Evolutionary conservation across 139 green algal genomes (phyloP).

Genomic region (Desmodesmus armatus): DNA sequence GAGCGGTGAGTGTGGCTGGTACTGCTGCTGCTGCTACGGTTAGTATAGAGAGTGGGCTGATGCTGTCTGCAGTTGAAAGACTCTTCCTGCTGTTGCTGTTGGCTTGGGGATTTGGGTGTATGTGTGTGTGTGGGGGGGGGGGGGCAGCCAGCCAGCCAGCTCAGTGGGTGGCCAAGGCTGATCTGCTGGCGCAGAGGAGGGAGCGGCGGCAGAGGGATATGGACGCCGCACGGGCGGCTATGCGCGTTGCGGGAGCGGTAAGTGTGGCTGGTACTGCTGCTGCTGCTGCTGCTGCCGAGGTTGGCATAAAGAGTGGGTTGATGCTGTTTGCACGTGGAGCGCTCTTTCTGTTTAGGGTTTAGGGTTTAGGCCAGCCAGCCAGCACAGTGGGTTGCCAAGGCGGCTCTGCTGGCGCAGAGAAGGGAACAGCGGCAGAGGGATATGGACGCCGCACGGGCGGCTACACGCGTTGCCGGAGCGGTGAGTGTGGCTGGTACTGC

Average conservation of each 20-base stretch:
- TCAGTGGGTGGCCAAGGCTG: conserved; percentile 33
- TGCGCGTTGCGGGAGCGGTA: conserved; percentile 18
- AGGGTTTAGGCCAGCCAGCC: not conserved
- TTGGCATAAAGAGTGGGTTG: not conserved
- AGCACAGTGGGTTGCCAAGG: not conserved
- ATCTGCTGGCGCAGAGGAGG: not conserved
- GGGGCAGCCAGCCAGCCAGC: conserved; percentile 18
- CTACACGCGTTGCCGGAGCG: too few species aligned
- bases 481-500: too few species aligned
- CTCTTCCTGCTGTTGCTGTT: too few species aligned
- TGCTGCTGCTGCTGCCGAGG: not conserved
- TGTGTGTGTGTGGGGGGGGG: too few species aligned
- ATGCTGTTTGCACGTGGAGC: not conserved
- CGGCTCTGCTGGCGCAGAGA: not conserved
- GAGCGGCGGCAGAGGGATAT: not conserved
- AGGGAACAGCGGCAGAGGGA: not conserved
- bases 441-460: too few species aligned
- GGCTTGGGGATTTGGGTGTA: too few species aligned
- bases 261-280: not conserved
- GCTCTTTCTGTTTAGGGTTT: too few species aligned
- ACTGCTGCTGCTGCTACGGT: too few species aligned
- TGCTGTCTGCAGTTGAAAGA: too few species aligned
- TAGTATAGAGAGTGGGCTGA: too few species aligned
- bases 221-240: not conserved
- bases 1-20: conserved; percentile 33